Evolutionary conservation across 768 basidiomycete genomes (phyloP).

Genomic region (Boletus sensibilis): DNA sequence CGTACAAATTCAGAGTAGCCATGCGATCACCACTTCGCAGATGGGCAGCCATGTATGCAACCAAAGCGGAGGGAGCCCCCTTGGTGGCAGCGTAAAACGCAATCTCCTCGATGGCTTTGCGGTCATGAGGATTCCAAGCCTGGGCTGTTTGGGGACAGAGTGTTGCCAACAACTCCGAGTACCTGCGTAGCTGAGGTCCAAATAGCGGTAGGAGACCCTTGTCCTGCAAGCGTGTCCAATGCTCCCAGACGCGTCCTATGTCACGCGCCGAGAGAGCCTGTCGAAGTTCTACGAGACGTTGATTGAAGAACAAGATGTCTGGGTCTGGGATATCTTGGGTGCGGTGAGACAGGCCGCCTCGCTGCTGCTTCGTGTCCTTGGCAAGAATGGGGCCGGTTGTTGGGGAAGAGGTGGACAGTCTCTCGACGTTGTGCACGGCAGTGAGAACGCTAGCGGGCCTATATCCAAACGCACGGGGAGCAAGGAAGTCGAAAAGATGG

Average conservation of each 20-base stretch:
- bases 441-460: slow-evolving; percentile 21
- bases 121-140: slow-evolving; percentile 30
- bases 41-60: slow-evolving; percentile 47
- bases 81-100: slow-evolving; percentile 48
- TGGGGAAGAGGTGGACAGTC: neutral
- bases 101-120: slow-evolving; percentile 42
- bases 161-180: slow-evolving; percentile 36
- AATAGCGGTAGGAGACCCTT: slow-evolving; percentile 46
- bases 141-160: slow-evolving; percentile 24
- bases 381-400: neutral
- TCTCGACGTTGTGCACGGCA: slow-evolving; percentile 3
- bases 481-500: slow-evolving; percentile 44
- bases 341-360: slow-evolving; percentile 4
- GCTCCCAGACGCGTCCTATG: slow-evolving; percentile 23
- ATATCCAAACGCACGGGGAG: slow-evolving; percentile 33
- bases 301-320: slow-evolving; percentile 37
- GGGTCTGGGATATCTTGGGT: slow-evolving; percentile 24
- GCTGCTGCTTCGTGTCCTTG: slow-evolving; percentile 13
- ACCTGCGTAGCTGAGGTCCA: slow-evolving; percentile 42
- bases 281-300: slow-evolving; percentile 38
- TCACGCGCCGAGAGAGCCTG: slow-evolving; percentile 39
- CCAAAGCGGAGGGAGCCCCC: slow-evolving; percentile 47
- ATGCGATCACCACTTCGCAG: slow-evolving; percentile 42
- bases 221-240: slow-evolving; percentile 46
- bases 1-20: slow-evolving; percentile 46